Base-by-base conservation (phyloP, 176 grass and related monocot genomes). In the Zoysia japonica region DNA sequence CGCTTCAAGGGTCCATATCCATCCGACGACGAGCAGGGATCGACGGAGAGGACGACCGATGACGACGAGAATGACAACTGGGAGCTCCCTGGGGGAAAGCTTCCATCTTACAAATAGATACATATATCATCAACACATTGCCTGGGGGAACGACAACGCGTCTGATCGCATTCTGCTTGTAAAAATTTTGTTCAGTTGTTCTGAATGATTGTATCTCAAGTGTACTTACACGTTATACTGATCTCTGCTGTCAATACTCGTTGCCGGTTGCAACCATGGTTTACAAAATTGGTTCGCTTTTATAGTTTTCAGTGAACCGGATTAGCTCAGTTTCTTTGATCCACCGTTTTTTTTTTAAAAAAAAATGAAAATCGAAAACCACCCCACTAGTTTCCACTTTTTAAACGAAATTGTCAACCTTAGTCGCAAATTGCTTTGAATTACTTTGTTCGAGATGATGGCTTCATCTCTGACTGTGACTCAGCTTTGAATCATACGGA, bases 21-120 rank as follows among this genome's bases (percentile, higher is more conserved):
- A 55, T 80, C 70, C 36, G 63, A 51, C 4, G 88, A 70, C 7
- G 49, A 83, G 13, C 52, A 83, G 35, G 70, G 11, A 2, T 1
- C 39, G 0, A 74, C 73, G 42, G 70, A 79, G 40, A 7, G 39
- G 15, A n/a, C 2, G 0, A 16, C 14, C 0, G 63, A 86, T 0
- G 60, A 85, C 14, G 80, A 90, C 20, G 12, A 64, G 49, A 39
- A 57, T 6, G 84, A 90, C 84, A 90, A 90, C 13, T 86, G 88
- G 88, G 84, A 83, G 37, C 70, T 90, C 48, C 80, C 84, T 59
- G 80, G 65, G 13, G 84, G 88, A 51, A 42, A 83, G 57, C 61
- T 90, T 70, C 88, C 84, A 48, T 80, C 81, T 65, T 80, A 70
- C 76, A 63, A 55, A 80, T 83, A 76, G 55, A 56, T 57, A 83